Evolutionary conservation across 495 filamentous ascomycete species (phyloP).

Genomic region (Hyphodiscus hymeniophilus): DNA sequence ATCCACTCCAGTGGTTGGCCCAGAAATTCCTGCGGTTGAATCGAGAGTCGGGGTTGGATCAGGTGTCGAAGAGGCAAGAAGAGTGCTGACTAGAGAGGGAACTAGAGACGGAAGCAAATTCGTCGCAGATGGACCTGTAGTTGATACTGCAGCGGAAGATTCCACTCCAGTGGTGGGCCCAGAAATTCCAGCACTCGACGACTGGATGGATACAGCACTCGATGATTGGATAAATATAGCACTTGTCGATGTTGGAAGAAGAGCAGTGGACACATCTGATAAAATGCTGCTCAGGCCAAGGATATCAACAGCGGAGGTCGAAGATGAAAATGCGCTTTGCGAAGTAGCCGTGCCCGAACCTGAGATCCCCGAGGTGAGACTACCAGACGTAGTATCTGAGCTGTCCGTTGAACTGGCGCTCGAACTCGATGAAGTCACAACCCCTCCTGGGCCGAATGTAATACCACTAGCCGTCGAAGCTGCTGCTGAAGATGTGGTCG

Average conservation of each 20-base stretch:
- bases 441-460: slow-evolving; percentile 18
- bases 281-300: background rate
- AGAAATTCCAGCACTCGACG: background rate
- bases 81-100: no score
- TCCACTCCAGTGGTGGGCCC: no score
- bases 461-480: slow-evolving; percentile 11
- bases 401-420: background rate
- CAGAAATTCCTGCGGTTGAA: background rate
- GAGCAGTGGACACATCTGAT: background rate
- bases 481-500: slow-evolving; percentile 11
- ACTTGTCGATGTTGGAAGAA: background rate
- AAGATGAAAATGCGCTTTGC: background rate
- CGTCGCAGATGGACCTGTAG: background rate
- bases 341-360: background rate
- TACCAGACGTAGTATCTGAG: slow-evolving; percentile 7
- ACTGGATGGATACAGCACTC: background rate
- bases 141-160: background rate
- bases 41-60: no score
- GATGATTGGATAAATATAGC: background rate
- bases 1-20: no score
- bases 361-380: slow-evolving; percentile 4
- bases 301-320: background rate
- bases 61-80: no score
- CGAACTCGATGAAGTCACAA: slow-evolving; percentile 12
- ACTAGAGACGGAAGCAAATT: no score